Evolutionary conservation across 148 eudicot genomes (phyloP), one percentile per base, ranked within the genome.

Genomic region (Dysphania ambrosioides): DNA sequence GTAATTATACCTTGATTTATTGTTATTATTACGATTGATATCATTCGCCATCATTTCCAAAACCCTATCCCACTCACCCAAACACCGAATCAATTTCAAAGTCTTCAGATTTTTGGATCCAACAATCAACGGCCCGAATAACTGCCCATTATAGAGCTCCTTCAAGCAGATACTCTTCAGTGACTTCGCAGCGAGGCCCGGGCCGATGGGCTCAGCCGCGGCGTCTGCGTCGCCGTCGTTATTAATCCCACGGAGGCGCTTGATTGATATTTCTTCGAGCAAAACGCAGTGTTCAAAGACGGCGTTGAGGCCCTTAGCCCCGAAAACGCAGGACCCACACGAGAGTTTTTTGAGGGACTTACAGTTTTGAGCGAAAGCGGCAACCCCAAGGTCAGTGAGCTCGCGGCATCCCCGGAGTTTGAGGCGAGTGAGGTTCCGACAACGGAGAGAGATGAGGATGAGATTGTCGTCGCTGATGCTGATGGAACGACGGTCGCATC

Each of bases 51-150:
- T 78, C 49, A 66, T 67, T 82, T 87, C 83, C 74, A 90, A 75
- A 71, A 85, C 80, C 63, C 79, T 78, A 78, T 91, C 97, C 97
- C 97, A 91, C 72, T 91, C 90, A 3, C 97, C 97, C 57, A 85
- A 75, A 79, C 97, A 91, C 31, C 86, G 75, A 24, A 87, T 75
- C 72, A 91, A 68, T 49, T 87, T 89, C 79, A 91, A 53, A 0
- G 87, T 77, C 40, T 42, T 87, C 34, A 91, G 74, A 69, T 89
- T 89, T 76, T 86, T 87, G 0, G 90, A 77, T 11, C 88, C 93
- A 12, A 79, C 79, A 56, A 91, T 84, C 64, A 91, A 58, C 0
- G 97, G 90, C 6, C 79, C 91, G 57, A 91, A 89, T 29, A 89
- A 58, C 58, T 86, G 97, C 5, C 93, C 93, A 53, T 91, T 89